phyloP scores from a whole-genome alignment of 345 rosid species.

The Populus euphratica region DNA sequence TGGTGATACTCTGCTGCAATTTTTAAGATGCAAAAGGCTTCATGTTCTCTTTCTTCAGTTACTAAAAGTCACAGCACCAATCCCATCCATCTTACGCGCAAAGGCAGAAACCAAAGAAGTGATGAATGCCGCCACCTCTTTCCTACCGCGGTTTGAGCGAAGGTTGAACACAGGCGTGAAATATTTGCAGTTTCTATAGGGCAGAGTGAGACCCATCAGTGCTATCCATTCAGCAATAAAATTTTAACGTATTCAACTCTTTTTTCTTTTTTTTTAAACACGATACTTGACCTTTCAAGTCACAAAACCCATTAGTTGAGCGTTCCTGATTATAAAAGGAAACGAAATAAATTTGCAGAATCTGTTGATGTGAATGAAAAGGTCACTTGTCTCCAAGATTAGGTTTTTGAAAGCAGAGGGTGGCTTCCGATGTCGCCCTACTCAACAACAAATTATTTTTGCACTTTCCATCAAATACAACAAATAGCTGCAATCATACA shows the following conservation, averaged over 20 bases:
- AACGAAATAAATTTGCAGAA: too few species aligned
- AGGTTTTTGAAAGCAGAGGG: background rate
- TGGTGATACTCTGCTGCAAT: background rate
- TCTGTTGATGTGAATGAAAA: too few species aligned
- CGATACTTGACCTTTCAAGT: background rate
- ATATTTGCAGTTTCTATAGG: too few species aligned
- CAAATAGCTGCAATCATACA: conserved; percentile 41
- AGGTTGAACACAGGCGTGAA: too few species aligned
- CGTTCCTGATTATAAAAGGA: too few species aligned
- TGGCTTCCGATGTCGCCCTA: background rate
- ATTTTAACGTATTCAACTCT: too few species aligned
- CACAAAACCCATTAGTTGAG: background rate
- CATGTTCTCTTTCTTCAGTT: background rate
- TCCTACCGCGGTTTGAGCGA: too few species aligned
- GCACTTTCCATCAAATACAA: conserved; percentile 50
- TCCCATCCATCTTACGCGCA: conserved; percentile 50
- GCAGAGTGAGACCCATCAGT: too few species aligned
- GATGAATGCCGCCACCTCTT: background rate
- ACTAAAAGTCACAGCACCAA: conserved; percentile 49
- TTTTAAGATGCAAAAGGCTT: background rate
- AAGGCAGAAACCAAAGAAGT: conserved; percentile 26
- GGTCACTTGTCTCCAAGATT: too few species aligned
- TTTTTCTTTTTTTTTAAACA: too few species aligned
- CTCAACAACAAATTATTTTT: conserved; percentile 40
- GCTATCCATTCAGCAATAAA: too few species aligned